Base-by-base conservation (phyloP, 2,329 filamentous ascomycete genomes). In the Aspergillus latus region DNA sequence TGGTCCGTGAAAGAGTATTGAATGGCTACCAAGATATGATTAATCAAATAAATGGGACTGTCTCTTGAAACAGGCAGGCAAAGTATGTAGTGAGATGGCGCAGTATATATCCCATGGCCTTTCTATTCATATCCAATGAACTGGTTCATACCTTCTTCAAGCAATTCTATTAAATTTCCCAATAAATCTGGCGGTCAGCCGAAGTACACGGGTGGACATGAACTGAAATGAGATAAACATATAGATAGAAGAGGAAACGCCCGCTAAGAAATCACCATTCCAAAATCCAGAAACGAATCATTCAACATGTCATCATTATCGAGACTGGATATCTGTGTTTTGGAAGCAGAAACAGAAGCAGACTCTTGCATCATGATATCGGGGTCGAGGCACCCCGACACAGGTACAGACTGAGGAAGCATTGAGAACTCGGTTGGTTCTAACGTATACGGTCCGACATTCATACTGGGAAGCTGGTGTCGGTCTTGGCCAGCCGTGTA, bases 281-380 rank as follows among this genome's bases (percentile, higher is more conserved):
- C 62, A 53, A 70, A 73, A 40, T 64, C 60, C 56, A 71, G 57
- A 37, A 69, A 63, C 59, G 72, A 70, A 58, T 75, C 71, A 58
- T 73, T 69, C 58, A 72, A 63, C 65, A 71, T 66, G 13, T 70
- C 67, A 45, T 72, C 61, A 53, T 63, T 59, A 58, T 58, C 64
- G 60, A 66, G 65, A 46, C 70, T 61, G 51, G 64, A 59, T 57
- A 57, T 64, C 60, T 67, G 66, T 66, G 70, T 68, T 60, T 66
- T 64, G 56, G 63, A 60, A 60, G 64, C 54, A 49, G 60, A 49
- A 56, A 21, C 28, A 29, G 47, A 39, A 59, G 63, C 53, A 49
- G 61, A 50, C 56, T 64, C 61, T 44, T 68, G 64, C 65, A 70
- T 69, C 59, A 66, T 54, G 29, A 64, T 56, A 62, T 70, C 64